A percentile compares a stretch with the other conserved stretches of the same genome.
Conservation (phyloP, 1,284 basidiomycete species). For the Tilletia horrida region DNA sequence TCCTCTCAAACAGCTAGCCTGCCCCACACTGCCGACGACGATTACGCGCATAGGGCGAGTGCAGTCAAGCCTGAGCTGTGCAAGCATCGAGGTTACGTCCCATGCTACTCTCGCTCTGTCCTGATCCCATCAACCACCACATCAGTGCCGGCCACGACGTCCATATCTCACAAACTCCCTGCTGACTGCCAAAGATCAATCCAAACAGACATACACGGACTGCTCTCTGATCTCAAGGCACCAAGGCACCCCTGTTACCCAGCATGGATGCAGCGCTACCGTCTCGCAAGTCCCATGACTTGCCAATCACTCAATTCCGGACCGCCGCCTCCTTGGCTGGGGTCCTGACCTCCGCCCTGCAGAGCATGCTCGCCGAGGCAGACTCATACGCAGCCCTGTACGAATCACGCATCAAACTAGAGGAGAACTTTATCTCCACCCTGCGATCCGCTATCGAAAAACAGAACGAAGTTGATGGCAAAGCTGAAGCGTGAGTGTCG, state of each 20-base stretch:
- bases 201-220: too few species aligned
- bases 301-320: constrained; percentile 14
- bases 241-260: not conserved
- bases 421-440: constrained; percentile 46
- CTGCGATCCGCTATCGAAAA: constrained; percentile 34
- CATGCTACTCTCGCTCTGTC: too few species aligned
- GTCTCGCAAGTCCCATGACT: constrained; percentile 13
- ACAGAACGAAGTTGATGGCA: constrained; percentile 46
- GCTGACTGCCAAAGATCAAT: too few species aligned
- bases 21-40: too few species aligned
- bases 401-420: constrained; percentile 44
- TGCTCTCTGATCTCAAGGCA: too few species aligned
- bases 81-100: too few species aligned
- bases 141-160: too few species aligned
- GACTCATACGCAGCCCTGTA: constrained; percentile 45
- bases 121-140: too few species aligned
- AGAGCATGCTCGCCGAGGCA: constrained; percentile 38
- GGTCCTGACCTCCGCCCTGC: constrained; percentile 40
- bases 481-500: constrained; percentile 37
- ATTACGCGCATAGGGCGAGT: too few species aligned
- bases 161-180: too few species aligned
- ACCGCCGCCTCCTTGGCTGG: constrained; percentile 33
- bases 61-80: too few species aligned
- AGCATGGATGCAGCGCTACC: not conserved
- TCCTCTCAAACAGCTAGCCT: too few species aligned